Base-by-base conservation (phyloP, 768 basidiomycete species). In the Boletus eberwhitei region DNA sequence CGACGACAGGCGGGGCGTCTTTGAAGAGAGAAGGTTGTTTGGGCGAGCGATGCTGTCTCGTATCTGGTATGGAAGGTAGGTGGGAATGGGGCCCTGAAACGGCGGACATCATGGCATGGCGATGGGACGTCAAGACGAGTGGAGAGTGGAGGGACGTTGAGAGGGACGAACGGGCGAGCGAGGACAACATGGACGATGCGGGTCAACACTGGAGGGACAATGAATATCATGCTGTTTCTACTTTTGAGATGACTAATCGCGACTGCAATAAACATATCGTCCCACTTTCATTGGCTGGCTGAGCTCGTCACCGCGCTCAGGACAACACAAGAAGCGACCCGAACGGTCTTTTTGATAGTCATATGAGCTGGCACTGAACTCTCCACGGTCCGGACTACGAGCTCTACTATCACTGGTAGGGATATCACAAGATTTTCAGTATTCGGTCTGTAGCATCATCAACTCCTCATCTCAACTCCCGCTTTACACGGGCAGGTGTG, bases 101-200 rank as follows among this genome's bases (percentile, higher is more conserved):
- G 8, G 84, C 81, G 40, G 86, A 85, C 82, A 87, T 85, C 80
- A 86, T 82, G 1, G 85, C 84, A 63, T 81, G 77, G 52, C 85
- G 79, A 53, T 72, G 72, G 29, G 42, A 54, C 8, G 61, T 34
- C 38, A 47, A 32, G 19, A 34, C 34, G 37, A 37, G 47, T 5
- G 59, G 41, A 3, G 41, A 34, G 29, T 22, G 48, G 13, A 35
- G 44, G 17, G 46, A 13, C 2, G 38, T 6, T 3, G 51, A 48
- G 39, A 52, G 50, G 38, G 43, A 52, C 41, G 57, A 48, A 36
- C 61, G 58, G 53, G 56, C 53, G 54, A 63, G 50, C 3, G 60
- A 53, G 54, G 59, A 52, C 48, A 58, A 64, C 66, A 68, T 68
- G 64, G 58, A 43, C 17, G 58, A 24, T 40, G 39, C 11, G 22